These are phyloP conservation scores for Pneumocystis sp. DNA, from an alignment of 1,139 yeast genomes.

Conservation along the genomic window DNA sequence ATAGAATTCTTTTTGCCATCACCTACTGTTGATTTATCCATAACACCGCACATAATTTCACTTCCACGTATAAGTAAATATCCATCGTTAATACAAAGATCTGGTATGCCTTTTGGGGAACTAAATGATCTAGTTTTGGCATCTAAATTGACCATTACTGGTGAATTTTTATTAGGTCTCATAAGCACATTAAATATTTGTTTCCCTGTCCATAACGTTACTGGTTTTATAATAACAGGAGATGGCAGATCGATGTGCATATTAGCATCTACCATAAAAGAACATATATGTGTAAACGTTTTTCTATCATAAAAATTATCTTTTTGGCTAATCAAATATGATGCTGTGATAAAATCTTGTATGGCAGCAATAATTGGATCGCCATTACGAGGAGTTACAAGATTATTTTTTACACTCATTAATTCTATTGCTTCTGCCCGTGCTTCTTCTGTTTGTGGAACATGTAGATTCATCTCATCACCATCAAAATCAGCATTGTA, in stretches of 20 bases:
- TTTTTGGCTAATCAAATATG: slow-evolving; percentile 79
- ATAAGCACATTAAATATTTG: slow-evolving; percentile 82
- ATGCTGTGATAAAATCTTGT: slow-evolving; percentile 96
- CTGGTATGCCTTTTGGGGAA: slow-evolving; percentile 58
- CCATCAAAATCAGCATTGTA: slow-evolving; percentile 99
- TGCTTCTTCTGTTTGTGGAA: slow-evolving; percentile 98
- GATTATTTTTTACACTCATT: slow-evolving; percentile 94
- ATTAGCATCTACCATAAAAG: slow-evolving; percentile 94
- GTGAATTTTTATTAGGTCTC: slow-evolving; percentile 59
- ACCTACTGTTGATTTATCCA: slow-evolving; percentile 93
- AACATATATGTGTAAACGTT: slow-evolving; percentile 60
- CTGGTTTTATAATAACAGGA: slow-evolving; percentile 84
- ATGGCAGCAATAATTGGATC: slow-evolving; percentile 99
- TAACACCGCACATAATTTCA: slow-evolving; percentile 74
- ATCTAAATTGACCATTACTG: slow-evolving; percentile 77
- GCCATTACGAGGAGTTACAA: slow-evolving; percentile 92
- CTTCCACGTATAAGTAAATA: slow-evolving; percentile 83
- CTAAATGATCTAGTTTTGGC: slow-evolving; percentile 83
- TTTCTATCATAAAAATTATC: slow-evolving; percentile 88
- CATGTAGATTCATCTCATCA: slow-evolving; percentile 98
- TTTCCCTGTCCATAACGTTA: slow-evolving; percentile 89
- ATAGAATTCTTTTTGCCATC: slow-evolving; percentile 98
- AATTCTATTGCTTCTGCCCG: slow-evolving; percentile 93
- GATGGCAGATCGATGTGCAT: slow-evolving; percentile 86
- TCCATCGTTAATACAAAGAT: slow-evolving; percentile 97